phyloP scores from a whole-genome alignment of 1,284 basidiomycete genomes.

The Leccinum pachyderme region DNA sequence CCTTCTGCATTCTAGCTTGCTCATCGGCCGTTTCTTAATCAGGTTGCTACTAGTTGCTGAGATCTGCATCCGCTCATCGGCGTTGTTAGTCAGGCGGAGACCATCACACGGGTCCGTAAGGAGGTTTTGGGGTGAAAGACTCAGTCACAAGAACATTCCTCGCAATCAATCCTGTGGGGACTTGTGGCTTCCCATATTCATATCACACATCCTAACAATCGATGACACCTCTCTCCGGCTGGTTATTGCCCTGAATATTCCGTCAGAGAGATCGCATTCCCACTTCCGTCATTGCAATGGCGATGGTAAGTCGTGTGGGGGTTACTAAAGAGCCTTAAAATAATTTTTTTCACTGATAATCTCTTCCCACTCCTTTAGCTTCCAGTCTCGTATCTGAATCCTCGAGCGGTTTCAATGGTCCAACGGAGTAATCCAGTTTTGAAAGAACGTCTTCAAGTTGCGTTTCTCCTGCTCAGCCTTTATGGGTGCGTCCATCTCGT shows the following conservation, averaged over 20 bases:
- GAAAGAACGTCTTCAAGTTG: neutral
- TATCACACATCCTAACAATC: neutral
- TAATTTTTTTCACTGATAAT: no score
- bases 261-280: slow-evolving; percentile 10
- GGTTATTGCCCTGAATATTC: neutral
- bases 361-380: neutral
- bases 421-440: slow-evolving; percentile 7
- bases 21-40: neutral
- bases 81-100: neutral
- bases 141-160: neutral
- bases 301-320: neutral
- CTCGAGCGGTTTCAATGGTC: slow-evolving; percentile 10
- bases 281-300: neutral
- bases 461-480: slow-evolving; percentile 16
- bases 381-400: neutral
- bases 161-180: neutral
- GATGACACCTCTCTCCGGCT: neutral
- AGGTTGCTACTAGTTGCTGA: neutral
- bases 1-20: neutral
- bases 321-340: neutral
- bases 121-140: neutral
- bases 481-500: slow-evolving; percentile 15
- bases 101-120: neutral
- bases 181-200: neutral
- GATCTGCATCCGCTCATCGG: neutral